A percentile compares a stretch with the other conserved stretches of the same genome.
Conservation (phyloP, 106 monocot species). For the Allium sativum region DNA sequence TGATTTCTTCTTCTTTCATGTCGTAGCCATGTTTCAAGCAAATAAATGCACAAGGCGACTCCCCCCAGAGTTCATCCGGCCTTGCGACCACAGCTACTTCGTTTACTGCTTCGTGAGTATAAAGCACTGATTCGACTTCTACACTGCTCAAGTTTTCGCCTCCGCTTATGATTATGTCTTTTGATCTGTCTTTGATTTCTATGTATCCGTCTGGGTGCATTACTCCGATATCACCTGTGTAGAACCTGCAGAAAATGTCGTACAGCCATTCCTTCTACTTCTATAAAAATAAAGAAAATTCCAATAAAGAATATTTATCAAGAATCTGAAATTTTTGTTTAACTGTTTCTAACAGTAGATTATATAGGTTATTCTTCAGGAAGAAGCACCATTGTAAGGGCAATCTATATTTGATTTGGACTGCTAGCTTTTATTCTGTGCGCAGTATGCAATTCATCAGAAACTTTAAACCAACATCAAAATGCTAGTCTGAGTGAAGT, state of each 20-base stretch:
- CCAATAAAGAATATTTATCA: too few relatives aligned
- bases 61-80: constrained; percentile 71
- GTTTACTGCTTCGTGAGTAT: constrained; percentile 32
- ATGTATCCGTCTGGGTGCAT: constrained; percentile 71
- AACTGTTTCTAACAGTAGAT: too few relatives aligned
- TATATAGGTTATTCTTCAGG: too few relatives aligned
- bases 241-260: constrained; percentile 37
- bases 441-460: too few relatives aligned
- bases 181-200: constrained; percentile 69
- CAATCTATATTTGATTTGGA: too few relatives aligned
- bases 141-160: constrained; percentile 94
- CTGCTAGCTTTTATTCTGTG: too few relatives aligned
- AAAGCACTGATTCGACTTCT: constrained; percentile 72
- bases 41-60: constrained; percentile 78
- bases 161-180: constrained; percentile 84
- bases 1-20: constrained; percentile 31
- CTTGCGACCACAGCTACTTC: constrained; percentile 78
- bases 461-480: too few relatives aligned
- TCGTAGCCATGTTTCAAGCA: constrained; percentile 2
- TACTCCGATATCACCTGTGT: constrained; percentile 70
- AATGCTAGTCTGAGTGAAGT: too few relatives aligned
- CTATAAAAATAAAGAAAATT: too few relatives aligned
- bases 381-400: too few relatives aligned
- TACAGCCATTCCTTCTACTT: too few relatives aligned
- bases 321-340: too few relatives aligned